Evolutionary conservation across 1,139 yeast species (phyloP).

Genomic region (Kluyveromyces sp.): DNA sequence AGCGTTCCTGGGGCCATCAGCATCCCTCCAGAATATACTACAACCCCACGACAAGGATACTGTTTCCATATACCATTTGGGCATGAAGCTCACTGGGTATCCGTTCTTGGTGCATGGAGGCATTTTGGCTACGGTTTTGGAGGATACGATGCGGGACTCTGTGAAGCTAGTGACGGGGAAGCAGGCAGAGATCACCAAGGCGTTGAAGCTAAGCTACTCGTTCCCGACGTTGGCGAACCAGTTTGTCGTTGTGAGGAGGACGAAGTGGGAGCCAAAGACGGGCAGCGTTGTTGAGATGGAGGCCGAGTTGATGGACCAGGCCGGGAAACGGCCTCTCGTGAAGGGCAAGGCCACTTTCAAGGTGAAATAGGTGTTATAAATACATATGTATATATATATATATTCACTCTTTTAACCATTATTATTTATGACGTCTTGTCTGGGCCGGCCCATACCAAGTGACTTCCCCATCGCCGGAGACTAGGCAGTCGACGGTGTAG

Average conservation of each 20-base stretch:
- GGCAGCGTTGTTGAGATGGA: constrained; percentile 33
- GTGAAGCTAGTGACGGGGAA: constrained; percentile 26
- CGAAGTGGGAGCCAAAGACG: constrained; percentile 30
- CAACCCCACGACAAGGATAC: constrained; percentile 48
- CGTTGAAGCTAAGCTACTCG: constrained; percentile 38
- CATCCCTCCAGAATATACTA: constrained; percentile 60
- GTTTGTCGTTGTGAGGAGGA: constrained; percentile 59
- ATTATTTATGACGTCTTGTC: too few species aligned
- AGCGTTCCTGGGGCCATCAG: constrained; percentile 72
- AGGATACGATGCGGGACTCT: constrained; percentile 51
- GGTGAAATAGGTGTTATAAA: constrained; percentile 1
- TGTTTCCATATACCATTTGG: constrained; percentile 66
- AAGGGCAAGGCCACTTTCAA: constrained; percentile 35
- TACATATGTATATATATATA: background rate
- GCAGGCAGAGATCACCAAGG: constrained; percentile 23
- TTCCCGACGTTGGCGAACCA: constrained; percentile 76
- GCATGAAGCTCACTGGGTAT: constrained; percentile 74
- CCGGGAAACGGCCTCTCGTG: constrained; percentile 40
- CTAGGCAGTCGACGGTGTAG: constrained; percentile 50
- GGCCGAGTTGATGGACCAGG: constrained; percentile 36
- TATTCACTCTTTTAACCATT: background rate
- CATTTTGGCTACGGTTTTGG: constrained; percentile 70
- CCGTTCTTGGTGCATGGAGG: constrained; percentile 92
- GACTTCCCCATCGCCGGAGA: constrained; percentile 35
- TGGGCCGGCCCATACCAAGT: constrained; percentile 12